A percentile compares a stretch with the other conserved stretches of the same genome.
These are phyloP conservation scores for Penicillium sp. DNA, from an alignment of 2,329 filamentous ascomycete species.

Conservation along the genomic window DNA sequence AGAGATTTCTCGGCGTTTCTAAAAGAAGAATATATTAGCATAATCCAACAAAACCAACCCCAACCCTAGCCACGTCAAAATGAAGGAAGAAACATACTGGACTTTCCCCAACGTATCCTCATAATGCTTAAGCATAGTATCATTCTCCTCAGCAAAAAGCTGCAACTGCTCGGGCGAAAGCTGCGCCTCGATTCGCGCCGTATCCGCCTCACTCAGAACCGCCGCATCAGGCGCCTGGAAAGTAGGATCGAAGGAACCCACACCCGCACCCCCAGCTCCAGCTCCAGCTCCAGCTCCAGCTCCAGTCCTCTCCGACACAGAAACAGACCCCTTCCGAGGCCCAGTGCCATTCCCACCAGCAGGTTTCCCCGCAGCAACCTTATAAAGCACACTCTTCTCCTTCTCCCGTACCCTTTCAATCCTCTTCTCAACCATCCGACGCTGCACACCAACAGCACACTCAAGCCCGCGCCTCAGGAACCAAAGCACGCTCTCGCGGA, in stretches of 20 bases:
- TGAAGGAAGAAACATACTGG: constrained; percentile 59
- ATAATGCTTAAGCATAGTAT: constrained; percentile 88
- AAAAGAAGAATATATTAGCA: not conserved
- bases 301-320: not conserved
- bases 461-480: constrained; percentile 75
- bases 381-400: constrained; percentile 80
- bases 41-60: not conserved
- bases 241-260: not conserved
- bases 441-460: constrained; percentile 73
- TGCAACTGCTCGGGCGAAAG: constrained; percentile 84
- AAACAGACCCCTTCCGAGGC: not conserved
- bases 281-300: too few relatives aligned
- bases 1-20: constrained; percentile 88
- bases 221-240: constrained; percentile 29
- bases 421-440: constrained; percentile 89
- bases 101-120: constrained; percentile 94
- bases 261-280: not conserved
- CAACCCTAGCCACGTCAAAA: not conserved
- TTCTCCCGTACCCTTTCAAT: constrained; percentile 83
- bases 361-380: constrained; percentile 43
- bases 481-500: constrained; percentile 82
- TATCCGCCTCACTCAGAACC: constrained; percentile 34
- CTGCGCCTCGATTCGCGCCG: constrained; percentile 52
- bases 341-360: constrained; percentile 15
- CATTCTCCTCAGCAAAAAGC: constrained; percentile 90